phyloP scores from a whole-genome alignment of 2,329 filamentous ascomycete genomes.

The Clarireedia monteithiana region DNA sequence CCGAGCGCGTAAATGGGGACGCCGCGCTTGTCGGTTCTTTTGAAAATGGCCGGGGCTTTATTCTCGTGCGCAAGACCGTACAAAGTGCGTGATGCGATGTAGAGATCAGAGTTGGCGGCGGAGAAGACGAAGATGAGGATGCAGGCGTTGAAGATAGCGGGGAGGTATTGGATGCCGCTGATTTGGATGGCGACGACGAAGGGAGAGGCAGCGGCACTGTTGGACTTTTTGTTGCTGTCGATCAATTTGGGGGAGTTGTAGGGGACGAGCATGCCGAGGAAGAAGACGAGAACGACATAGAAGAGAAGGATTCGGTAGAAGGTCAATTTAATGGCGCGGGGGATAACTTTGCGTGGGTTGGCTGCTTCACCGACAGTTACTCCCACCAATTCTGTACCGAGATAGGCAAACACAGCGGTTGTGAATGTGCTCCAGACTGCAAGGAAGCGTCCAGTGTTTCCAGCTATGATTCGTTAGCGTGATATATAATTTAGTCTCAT shows the following conservation, averaged over 20 bases:
- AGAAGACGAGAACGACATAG: conserved; percentile 51
- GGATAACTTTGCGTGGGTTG: conserved; percentile 56
- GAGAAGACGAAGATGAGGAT: conserved; percentile 62
- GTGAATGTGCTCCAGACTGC: conserved; percentile 47
- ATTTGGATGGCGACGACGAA: conserved; percentile 54
- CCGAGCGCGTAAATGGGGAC: conserved; percentile 43
- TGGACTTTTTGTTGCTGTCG: conserved; percentile 36
- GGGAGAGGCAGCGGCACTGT: conserved; percentile 39
- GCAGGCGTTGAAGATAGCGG: conserved; percentile 61
- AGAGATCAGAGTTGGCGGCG: conserved; percentile 51
- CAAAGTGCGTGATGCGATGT: conserved; percentile 61
- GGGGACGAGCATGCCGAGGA: conserved; percentile 54
- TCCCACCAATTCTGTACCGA: conserved; percentile 53
- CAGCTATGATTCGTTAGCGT: conserved; percentile 32
- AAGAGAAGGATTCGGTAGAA: conserved; percentile 55
- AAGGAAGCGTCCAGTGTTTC: conserved; percentile 43
- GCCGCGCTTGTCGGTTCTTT: conserved; percentile 44
- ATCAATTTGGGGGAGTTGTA: conserved; percentile 53
- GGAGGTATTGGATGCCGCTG: conserved; percentile 54
- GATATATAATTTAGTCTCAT: not conserved
- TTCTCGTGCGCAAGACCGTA: conserved; percentile 60
- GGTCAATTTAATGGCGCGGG: conserved; percentile 54
- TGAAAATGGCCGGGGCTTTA: conserved; percentile 57
- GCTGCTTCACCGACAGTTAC: conserved; percentile 58
- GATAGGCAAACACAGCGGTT: conserved; percentile 51